phyloP scores from a whole-genome alignment of 495 filamentous ascomycete genomes.

The Pyrenula aspistea region DNA sequence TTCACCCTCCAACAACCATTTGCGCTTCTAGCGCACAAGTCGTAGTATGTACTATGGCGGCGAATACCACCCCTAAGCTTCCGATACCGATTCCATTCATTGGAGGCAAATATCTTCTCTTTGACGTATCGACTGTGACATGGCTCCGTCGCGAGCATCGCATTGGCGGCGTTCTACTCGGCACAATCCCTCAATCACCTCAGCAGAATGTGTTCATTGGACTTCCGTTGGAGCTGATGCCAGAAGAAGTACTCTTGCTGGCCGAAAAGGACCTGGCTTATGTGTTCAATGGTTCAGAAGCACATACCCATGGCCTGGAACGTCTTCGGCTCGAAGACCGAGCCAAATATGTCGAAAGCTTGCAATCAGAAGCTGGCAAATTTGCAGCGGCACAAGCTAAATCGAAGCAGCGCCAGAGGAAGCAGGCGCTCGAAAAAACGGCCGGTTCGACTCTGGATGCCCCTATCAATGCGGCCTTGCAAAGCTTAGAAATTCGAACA shows the following conservation, averaged over 20 bases:
- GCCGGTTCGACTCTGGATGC: not conserved
- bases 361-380: conserved; percentile 34
- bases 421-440: conserved; percentile 27
- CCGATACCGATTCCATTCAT: conserved; percentile 77
- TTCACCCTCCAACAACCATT: conserved; percentile 1
- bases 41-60: too few relatives aligned
- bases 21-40: not conserved
- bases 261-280: conserved; percentile 70
- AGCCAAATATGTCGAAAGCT: conserved; percentile 26
- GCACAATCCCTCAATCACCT: conserved; percentile 78
- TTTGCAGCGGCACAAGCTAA: conserved; percentile 24
- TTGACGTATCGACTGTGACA: conserved; percentile 71
- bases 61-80: conserved; percentile 19
- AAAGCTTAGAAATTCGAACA: not conserved
- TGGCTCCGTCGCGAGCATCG: conserved; percentile 69
- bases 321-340: conserved; percentile 44
- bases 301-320: conserved; percentile 49
- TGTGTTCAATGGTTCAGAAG: conserved; percentile 62
- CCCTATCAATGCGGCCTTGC: not conserved
- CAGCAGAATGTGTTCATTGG: conserved; percentile 93
- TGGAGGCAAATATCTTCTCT: conserved; percentile 73
- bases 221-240: conserved; percentile 76
- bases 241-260: conserved; percentile 76
- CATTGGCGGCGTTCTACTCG: conserved; percentile 79
- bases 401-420: conserved; percentile 27